Conservation (phyloP, 352 stramenopile genomes). For the Globisporangium paddicum region DNA sequence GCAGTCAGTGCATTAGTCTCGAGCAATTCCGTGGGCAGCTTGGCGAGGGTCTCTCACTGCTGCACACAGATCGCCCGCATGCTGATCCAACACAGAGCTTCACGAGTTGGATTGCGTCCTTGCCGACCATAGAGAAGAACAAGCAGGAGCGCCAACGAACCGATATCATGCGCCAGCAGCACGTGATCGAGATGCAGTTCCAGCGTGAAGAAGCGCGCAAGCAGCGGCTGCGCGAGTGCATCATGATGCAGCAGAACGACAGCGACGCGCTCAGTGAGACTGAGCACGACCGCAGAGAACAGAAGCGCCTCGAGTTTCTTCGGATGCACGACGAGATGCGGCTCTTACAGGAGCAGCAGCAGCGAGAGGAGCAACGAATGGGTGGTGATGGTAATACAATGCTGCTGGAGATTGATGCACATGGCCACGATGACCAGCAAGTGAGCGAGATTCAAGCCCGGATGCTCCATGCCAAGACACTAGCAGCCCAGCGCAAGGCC, state of each 20-base stretch:
- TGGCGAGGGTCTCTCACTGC: slow-evolving; percentile 24
- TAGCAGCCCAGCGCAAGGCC: slow-evolving; percentile 12
- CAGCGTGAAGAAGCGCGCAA: slow-evolving; percentile 33
- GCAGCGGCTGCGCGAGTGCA: slow-evolving; percentile 30
- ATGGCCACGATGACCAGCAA: not conserved
- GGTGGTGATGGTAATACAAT: not conserved
- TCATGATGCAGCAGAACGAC: slow-evolving; percentile 41
- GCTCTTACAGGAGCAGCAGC: slow-evolving; percentile 14
- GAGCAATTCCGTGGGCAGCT: slow-evolving; percentile 32
- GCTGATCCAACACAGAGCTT: slow-evolving; percentile 37
- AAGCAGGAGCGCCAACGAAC: slow-evolving; percentile 28
- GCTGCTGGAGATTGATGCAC: not conserved
- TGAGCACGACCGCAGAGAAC: slow-evolving; percentile 15
- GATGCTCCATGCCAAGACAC: slow-evolving; percentile 2
- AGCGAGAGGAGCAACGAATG: not conserved
- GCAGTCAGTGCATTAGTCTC: slow-evolving; percentile 15
- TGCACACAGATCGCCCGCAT: slow-evolving; percentile 37
- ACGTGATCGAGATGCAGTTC: slow-evolving; percentile 41
- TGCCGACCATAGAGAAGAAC: slow-evolving; percentile 48
- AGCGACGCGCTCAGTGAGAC: slow-evolving; percentile 21
- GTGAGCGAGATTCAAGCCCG: slow-evolving; percentile 4
- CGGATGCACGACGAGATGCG: slow-evolving; percentile 27
- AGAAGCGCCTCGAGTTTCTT: slow-evolving; percentile 18
- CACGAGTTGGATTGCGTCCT: slow-evolving; percentile 45
- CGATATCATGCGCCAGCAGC: slow-evolving; percentile 34